Conservation (phyloP, 495 filamentous ascomycete genomes). For the Chaetomium tenue region DNA sequence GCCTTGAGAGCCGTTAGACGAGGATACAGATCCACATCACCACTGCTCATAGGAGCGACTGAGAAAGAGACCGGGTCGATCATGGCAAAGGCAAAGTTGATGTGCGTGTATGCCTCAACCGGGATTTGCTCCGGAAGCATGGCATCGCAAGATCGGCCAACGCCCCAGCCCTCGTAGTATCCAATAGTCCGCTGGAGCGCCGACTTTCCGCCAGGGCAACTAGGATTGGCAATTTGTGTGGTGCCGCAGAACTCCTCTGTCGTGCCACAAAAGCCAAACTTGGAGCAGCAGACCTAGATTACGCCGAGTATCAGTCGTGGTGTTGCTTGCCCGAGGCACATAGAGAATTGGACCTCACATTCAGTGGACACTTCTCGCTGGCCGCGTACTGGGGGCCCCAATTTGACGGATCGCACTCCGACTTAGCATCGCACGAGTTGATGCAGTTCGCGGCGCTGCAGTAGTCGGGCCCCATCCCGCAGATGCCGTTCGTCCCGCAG, state of each 20-base stretch:
- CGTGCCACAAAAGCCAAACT: conserved; percentile 32
- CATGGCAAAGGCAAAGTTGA: conserved; percentile 35
- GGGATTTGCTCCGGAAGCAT: conserved; percentile 18
- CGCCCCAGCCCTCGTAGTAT: conserved; percentile 24
- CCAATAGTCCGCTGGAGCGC: conserved; percentile 11
- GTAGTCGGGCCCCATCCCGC: conserved; percentile 24
- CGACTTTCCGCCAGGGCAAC: conserved; percentile 13
- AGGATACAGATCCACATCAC: conserved; percentile 6
- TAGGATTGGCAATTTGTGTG: background rate
- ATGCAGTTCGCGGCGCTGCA: conserved; percentile 25
- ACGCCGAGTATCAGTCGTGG: conserved; percentile 13
- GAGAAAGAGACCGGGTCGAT: conserved; percentile 22
- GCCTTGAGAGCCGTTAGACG: conserved; percentile 34
- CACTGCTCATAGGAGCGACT: conserved; percentile 21
- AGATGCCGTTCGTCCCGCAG: conserved; percentile 20
- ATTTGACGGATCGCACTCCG: conserved; percentile 27
- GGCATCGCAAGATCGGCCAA: conserved; percentile 5
- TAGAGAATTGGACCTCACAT: background rate
- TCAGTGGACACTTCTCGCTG: background rate
- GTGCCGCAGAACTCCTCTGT: conserved; percentile 28
- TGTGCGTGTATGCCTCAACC: conserved; percentile 23
- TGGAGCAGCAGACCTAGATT: conserved; percentile 32
- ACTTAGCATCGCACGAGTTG: conserved; percentile 22
- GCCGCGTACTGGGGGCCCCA: conserved; percentile 22
- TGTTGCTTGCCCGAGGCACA: background rate